These are phyloP conservation scores for Lichtheimia hyalospora DNA, from an alignment of 371 early-diverging fungal genomes.

Conservation along the genomic window DNA sequence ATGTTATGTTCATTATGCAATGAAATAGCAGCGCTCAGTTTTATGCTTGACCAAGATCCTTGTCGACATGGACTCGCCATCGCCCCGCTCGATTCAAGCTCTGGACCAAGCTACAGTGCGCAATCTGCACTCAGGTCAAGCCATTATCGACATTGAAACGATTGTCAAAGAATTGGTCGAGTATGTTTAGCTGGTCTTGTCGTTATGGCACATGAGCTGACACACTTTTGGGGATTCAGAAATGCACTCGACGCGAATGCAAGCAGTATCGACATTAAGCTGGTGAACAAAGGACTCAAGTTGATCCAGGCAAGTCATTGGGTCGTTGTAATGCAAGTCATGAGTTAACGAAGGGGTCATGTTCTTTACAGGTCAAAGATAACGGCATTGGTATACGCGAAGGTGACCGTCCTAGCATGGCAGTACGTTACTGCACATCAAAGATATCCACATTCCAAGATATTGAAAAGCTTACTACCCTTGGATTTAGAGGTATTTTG, in stretches of 20 bases:
- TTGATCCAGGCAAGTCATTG: conserved; percentile 31
- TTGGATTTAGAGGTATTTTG: conserved; percentile 69
- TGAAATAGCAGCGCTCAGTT: too few relatives aligned
- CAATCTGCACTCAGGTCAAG: conserved; percentile 22
- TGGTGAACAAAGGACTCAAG: conserved; percentile 35
- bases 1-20: too few relatives aligned
- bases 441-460: conserved; percentile 69
- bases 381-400: conserved; percentile 61
- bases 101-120: conserved; percentile 17
- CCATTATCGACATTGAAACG: conserved; percentile 17
- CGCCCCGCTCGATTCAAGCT: conserved; percentile 9
- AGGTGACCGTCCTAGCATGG: conserved; percentile 38
- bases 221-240: conserved; percentile 19
- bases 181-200: conserved; percentile 2
- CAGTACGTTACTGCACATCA: conserved; percentile 65
- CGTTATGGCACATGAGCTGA: background rate
- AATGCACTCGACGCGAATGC: conserved; percentile 53
- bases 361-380: conserved; percentile 58
- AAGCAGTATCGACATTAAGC: conserved; percentile 32
- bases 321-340: too few relatives aligned
- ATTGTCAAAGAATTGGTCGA: conserved; percentile 26
- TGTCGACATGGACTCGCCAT: too few relatives aligned
- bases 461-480: conserved; percentile 46
- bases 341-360: too few relatives aligned
- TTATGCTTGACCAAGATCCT: too few relatives aligned